A percentile compares a stretch with the other conserved stretches of the same genome.
Conservation (phyloP, 257 asterid genomes). For the Jacaranda mimosifolia region DNA sequence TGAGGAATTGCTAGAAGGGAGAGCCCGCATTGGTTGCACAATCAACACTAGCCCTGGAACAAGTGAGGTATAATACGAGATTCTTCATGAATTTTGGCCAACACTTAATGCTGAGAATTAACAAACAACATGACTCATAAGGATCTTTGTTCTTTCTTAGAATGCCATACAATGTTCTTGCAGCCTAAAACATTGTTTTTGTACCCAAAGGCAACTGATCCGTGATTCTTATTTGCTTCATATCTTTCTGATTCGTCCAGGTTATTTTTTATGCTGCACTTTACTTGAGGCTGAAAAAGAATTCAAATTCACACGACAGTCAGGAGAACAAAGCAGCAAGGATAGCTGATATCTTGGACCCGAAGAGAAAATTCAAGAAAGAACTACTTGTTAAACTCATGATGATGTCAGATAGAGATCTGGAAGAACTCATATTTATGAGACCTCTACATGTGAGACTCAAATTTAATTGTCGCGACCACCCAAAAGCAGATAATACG, state of each 20-base stretch:
- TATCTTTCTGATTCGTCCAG: conserved; percentile 47
- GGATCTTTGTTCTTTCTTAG: neutral
- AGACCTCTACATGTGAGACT: conserved; percentile 77
- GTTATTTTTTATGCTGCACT: conserved; percentile 71
- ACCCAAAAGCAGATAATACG: conserved; percentile 68
- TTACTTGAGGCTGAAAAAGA: conserved; percentile 68
- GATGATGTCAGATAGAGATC: conserved; percentile 53
- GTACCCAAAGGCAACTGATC: neutral
- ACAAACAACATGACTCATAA: neutral
- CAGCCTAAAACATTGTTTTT: neutral
- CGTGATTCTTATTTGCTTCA: conserved; percentile 7
- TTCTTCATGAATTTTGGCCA: neutral
- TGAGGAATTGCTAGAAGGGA: conserved; percentile 57
- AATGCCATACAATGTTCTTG: neutral
- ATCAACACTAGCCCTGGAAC: conserved; percentile 94
- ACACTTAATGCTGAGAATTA: conserved; percentile 13
- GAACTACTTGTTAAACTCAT: conserved; percentile 58
- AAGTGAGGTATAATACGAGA: conserved; percentile 69
- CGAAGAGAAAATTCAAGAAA: conserved; percentile 44
- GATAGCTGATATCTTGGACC: conserved; percentile 68
- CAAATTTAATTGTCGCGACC: conserved; percentile 61
- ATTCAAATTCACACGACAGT: conserved; percentile 40
- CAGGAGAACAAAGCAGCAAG: conserved; percentile 49
- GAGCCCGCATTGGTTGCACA: conserved; percentile 62
- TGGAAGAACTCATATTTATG: conserved; percentile 63